Evolutionary conservation across 2,329 filamentous ascomycete genomes (phyloP), one percentile per base, ranked within the genome.

Genomic region (Claviceps sp.): DNA sequence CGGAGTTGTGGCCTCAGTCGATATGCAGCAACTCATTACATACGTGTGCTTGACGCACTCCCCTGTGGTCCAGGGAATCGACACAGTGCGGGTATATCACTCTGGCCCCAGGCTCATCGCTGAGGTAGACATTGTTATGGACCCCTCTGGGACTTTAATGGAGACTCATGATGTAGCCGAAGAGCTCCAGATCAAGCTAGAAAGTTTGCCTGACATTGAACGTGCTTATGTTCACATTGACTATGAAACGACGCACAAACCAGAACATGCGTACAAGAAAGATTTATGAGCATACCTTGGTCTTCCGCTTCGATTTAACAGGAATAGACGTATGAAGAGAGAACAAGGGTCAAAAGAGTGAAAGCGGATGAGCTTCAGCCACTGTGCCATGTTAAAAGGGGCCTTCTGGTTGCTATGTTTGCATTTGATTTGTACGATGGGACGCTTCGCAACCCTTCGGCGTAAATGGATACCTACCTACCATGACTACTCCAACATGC

Each of bases 101-200:
- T 88, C 84, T 6, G 91, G 91, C 0, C 81, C 90, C 1, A 79
- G 91, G 20, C 79, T 96, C 46, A 89, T 97, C 58, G 90, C 94
- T 59, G 93, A 98, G 72, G 88, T 97, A 40, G 93, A 98, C 64
- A 82, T 97, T 52, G 91, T 97, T 61, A 95, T 97, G 88, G 82
- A 90, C 59, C 80, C 84, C 0, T 72, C 80, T 1, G 78, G 83
- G 51, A 80, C 81, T 2, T 77, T 98, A 16, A 76, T 79, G 56
- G 82, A 83, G 50, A 93, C 89, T 0, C 93, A 98, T 66, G 93
- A 98, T 63, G 81, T 96, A 13, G 91, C 93, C 0, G 93, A 98
- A 69, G 89, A 85, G 61, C 74, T 98, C 60, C 93, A 98, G 74
- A 86, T 86, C 56, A 97, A 97, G 72, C 75, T 97, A 2, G 93